Evolutionary conservation across 2,329 filamentous ascomycete species (phyloP), one percentile per base, ranked within the genome.

Genomic region (Aspergillus neoniger): DNA sequence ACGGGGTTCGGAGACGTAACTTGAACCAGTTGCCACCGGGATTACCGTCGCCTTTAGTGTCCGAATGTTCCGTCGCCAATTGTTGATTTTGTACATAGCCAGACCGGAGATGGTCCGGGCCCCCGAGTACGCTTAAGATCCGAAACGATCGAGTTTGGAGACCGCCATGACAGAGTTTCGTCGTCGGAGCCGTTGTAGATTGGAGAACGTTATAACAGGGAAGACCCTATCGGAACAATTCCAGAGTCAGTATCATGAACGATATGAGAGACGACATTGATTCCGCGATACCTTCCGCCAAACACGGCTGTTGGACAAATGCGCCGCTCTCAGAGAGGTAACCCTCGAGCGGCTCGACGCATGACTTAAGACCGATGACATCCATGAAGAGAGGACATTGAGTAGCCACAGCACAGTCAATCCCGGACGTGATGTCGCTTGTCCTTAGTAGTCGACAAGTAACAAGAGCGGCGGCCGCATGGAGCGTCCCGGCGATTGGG

Each of bases 331-430:
- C 65, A 74, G 65, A 71, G 73, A 73, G 62, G 67, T 65, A 65
- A 71, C 68, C 70, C 74, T 70, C 70, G 69, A 73, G 71, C 71
- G 71, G 69, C 70, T 69, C 64, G 71, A 69, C 63, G 67, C 74
- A 76, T 76, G 69, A 72, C 72, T 75, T 63, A 72, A 69, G 67
- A 70, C 74, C 64, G 72, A 76, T 77, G 75, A 77, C 75, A 77
- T 77, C 75, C 75, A 77, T 77, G 70, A 76, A 76, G 62, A 57
- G 63, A 48, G 58, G 58, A 56, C 59, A 43, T 59, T 23, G 30
- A 48, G 63, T 48, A 41, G 49, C 48, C 51, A 55, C 43, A 55
- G 39, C 41, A 39, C 53, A 39, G 47, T 10, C 58, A 57, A 30
- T 30, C 25, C 6, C 25, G 12, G 25, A 50, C 47, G 21, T 47